Base-by-base conservation (phyloP, 305 asterid genomes). In the Ruellia speciosa region DNA sequence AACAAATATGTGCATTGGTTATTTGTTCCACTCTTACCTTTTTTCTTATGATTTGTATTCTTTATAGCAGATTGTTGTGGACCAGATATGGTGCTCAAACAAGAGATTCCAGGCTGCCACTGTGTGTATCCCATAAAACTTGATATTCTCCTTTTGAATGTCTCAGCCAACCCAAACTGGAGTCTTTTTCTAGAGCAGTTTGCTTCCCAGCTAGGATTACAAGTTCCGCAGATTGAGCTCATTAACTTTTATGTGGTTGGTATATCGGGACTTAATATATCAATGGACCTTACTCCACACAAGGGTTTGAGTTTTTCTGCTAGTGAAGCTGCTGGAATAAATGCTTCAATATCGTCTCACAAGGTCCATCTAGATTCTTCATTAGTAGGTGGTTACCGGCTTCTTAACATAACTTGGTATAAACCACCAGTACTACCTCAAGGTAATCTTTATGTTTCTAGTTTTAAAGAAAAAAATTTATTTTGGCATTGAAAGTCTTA, bases 241-340 rank as follows among this genome's bases (percentile, higher is more conserved):
- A 82, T 88, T 59, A 84, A 92, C 80, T 92, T 92, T 70, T 92
- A 88, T 67, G 57, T 88, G 66, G 82, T 92, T 69, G 75, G 80
- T 63, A 65, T 79, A 71, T 81, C 90, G 39, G 84, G 83, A 60
- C 95, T 92, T 65, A 88, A 92, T 79, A 85, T 88, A 73, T 92
- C 97, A 12, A 92, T 92, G 99, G 95, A 88, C 66, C 68, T 92
- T 54, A 84, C 89, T 65, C 98, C 98, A 33, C 79, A 76, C 60
- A 78, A 66, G 62, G 95, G 88, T 54, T 50, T 88, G 66, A 77
- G 87, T 63, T 88, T 92, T 73, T 75, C 94, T 39, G 74, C 81
- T 66, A 69, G 48, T 18, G 93, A 88, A 67, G 90, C 84, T 69
- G 72, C 82, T 65, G 67, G 71, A 62, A 82, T 92, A 75, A 84